A percentile compares a stretch with the other conserved stretches of the same genome.
phyloP scores from a whole-genome alignment of 2,329 filamentous ascomycete genomes.

The Penicillium sp. region DNA sequence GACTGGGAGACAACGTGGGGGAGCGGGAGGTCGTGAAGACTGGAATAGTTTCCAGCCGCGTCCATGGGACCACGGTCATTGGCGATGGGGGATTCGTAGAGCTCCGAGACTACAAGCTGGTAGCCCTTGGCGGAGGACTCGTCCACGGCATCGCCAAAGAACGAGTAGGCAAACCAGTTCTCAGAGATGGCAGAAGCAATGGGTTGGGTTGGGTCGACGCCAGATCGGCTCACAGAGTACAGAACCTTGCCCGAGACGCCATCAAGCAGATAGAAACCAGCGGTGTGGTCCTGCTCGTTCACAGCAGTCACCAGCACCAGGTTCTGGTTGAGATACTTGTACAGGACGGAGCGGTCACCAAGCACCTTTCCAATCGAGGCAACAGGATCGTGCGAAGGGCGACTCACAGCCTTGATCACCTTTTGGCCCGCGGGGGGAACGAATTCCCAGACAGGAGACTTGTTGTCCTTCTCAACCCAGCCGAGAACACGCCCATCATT shows the following conservation, averaged over 20 bases:
- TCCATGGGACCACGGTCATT: slow-evolving; percentile 85
- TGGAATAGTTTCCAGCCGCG: slow-evolving; percentile 74
- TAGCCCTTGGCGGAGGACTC: slow-evolving; percentile 72
- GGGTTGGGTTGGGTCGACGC: slow-evolving; percentile 74
- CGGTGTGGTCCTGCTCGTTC: slow-evolving; percentile 59
- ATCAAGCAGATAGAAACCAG: slow-evolving; percentile 81
- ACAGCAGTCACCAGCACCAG: slow-evolving; percentile 75
- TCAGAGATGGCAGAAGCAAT: slow-evolving; percentile 83
- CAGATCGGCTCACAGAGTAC: slow-evolving; percentile 70
- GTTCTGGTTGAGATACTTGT: slow-evolving; percentile 96
- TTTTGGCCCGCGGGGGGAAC: slow-evolving; percentile 68
- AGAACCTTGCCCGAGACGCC: slow-evolving; percentile 83
- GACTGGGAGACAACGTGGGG: slow-evolving; percentile 81
- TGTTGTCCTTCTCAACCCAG: slow-evolving; percentile 48
- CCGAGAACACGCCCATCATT: slow-evolving; percentile 51
- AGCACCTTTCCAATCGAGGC: slow-evolving; percentile 95
- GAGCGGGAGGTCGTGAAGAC: slow-evolving; percentile 68
- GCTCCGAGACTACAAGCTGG: slow-evolving; percentile 82
- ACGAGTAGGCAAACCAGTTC: slow-evolving; percentile 93
- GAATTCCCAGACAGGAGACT: slow-evolving; percentile 73
- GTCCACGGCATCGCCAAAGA: slow-evolving; percentile 63
- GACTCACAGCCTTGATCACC: slow-evolving; percentile 70
- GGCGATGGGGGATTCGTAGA: slow-evolving; percentile 82
- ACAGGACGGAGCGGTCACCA: slow-evolving; percentile 88
- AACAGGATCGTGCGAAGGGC: slow-evolving; percentile 79